Base-by-base conservation (phyloP, 345 rosid genomes). In the Lepidium africanum region DNA sequence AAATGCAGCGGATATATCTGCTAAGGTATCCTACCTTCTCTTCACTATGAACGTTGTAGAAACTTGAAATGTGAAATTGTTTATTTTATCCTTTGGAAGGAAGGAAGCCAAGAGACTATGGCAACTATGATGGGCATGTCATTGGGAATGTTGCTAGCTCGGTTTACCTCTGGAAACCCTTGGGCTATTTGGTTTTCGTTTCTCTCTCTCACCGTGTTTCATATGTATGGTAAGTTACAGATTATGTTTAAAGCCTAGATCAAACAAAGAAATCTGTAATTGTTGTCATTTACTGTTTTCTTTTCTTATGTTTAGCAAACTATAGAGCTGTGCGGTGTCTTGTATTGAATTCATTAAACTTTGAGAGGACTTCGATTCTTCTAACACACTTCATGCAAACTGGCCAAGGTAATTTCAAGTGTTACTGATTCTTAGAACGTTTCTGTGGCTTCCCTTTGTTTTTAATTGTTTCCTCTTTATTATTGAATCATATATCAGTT, bases 71-170 rank as follows among this genome's bases (percentile, higher is more conserved):
- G 9, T 45, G 23, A 36, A 38, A 9, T n/a, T 19, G 37, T 38
- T 13, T 38, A 12, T 36, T 72, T 56, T 23, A 52, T 51, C 4
- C 55, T 14, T 56, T 50, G 39, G 15, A 64, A 92, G 96, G 98
- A 92, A 78, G 98, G 96, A 74, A 92, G 96, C 77, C 98, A 92
- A 72, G 98, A 92, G 81, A 90, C 98, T 30, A 49, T 90, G 79
- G 98, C 96, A 45, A 90, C 98, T 36, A 90, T 92, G 96, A 67
- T 83, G 68, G 98, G 98, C 50, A 92, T 92, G 98, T 91, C 90
- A 57, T 11, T 88, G 9, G 98, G 98, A 66, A 92, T 92, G 98
- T 81, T 88, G 71, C 80, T 92, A 17, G 92, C 98, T 49, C 93
- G 77, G 14, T n/a, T 87, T 46, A 90, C 98, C 39, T 81, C 80